Evolutionary conservation across 2,329 filamentous ascomycete species (phyloP), one percentile per base, ranked within the genome.

Genomic region (Phyllachora maydis): DNA sequence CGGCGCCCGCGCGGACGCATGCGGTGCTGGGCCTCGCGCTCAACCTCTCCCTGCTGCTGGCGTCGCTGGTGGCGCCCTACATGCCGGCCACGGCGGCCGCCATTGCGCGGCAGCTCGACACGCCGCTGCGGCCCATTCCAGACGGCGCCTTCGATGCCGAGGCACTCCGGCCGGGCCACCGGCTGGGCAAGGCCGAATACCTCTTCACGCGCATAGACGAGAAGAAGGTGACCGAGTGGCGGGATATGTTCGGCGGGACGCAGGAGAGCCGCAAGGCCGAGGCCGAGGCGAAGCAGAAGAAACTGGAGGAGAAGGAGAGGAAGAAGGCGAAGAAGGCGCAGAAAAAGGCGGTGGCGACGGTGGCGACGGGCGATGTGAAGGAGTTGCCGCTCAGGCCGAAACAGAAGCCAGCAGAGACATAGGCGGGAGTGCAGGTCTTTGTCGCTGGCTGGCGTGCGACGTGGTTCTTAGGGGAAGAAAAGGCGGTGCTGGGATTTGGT

Each of bases 21-120:
- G 52, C 55, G 8, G 56, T 65, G 13, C 56, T 90, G 25, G 73
- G 77, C 25, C 56, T 81, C 10, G 77, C 74, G 2, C 54, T 90
- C 29, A 88, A 88, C 50, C 64, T 82, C 31, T 68, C 83, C 23
- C 70, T 83, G 40, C 67, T 92, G 14, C 61, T 88, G 19, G 75
- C 79, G 16, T 70, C 66, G 22, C 52, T 91, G 23, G 61, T 79
- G 26, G 65, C 68, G 23, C 82, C 82, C 1, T 91, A 82, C 50
- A 77, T 92, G 59, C 79, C 79, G 15, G 61, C 60, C 11, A 81
- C 74, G 5, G 59, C 73, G 4, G 59, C 58, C 29, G 63, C 65
- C 17, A 91, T 92, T 36, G 63, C 77, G 35, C 49, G 62, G 28
- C 82, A 92, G 50, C 63, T 93, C 17, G 64, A 72, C 24, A 43